Percentiles rank a stretch among this genome's conserved stretches.
Conservation (phyloP, 257 asterid species). For the Buddleja alternifolia region DNA sequence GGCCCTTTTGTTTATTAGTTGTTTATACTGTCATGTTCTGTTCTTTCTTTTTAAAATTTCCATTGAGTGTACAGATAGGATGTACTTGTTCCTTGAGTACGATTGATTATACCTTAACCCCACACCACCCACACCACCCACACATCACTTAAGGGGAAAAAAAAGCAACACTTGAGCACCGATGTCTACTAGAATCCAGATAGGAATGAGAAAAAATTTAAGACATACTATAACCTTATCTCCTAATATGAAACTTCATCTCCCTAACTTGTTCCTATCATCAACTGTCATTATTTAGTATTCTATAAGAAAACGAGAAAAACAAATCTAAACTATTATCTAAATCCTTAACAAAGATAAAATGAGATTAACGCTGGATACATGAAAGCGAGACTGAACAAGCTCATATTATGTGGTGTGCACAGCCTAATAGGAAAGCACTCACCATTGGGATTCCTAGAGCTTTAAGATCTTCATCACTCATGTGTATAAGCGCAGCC, state of each 20-base stretch:
- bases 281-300: background rate
- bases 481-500: slow-evolving; percentile 94
- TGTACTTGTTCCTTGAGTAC: too few relatives aligned
- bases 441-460: slow-evolving; percentile 97
- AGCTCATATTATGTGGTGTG: background rate
- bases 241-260: too few relatives aligned
- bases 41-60: too few relatives aligned
- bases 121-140: too few relatives aligned
- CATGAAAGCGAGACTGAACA: background rate
- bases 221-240: background rate
- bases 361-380: background rate
- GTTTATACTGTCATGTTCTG: too few relatives aligned
- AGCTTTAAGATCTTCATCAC: slow-evolving; percentile 96
- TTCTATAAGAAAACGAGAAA: background rate
- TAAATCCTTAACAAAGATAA: slow-evolving; percentile 13
- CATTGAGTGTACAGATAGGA: too few relatives aligned
- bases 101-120: too few relatives aligned
- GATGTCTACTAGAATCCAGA: background rate
- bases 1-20: too few relatives aligned
- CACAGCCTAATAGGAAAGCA: slow-evolving; percentile 17
- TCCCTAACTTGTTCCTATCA: background rate
- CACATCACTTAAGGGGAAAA: too few relatives aligned
- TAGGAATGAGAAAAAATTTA: background rate
- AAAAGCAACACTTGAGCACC: slow-evolving; percentile 1
- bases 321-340: background rate